A percentile compares a stretch with the other conserved stretches of the same genome.
Conservation (phyloP, 2,329 filamentous ascomycete genomes). For the Aaosphaeria arxii region DNA sequence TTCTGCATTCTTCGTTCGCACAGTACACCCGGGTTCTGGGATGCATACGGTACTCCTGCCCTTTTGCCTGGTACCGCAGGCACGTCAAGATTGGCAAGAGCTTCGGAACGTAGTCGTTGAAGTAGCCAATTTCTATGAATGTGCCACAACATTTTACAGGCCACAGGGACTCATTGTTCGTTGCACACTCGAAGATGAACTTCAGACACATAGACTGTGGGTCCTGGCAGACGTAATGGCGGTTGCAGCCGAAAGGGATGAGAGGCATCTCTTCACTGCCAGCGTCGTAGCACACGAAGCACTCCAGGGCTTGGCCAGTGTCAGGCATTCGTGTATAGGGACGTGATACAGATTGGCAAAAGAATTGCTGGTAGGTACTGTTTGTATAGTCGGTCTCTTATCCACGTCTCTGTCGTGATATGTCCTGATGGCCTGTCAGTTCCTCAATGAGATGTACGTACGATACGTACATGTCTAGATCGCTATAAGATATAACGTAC, state of each 20-base stretch:
- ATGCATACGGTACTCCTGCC: conserved; percentile 21
- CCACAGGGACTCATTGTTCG: conserved; percentile 22
- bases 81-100: conserved; percentile 9
- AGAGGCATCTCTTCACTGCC: not conserved
- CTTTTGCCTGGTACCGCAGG: conserved; percentile 20
- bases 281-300: not conserved
- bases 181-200: conserved; percentile 19
- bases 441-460: too few relatives aligned
- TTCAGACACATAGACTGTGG: not conserved
- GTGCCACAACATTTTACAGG: conserved; percentile 25
- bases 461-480: too few relatives aligned
- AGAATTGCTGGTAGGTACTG: too few relatives aligned
- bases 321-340: too few relatives aligned
- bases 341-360: too few relatives aligned
- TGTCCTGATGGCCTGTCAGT: too few relatives aligned
- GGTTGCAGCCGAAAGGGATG: not conserved
- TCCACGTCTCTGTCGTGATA: too few relatives aligned
- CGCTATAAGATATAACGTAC: too few relatives aligned
- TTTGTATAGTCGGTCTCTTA: too few relatives aligned
- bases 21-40: conserved; percentile 5
- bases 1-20: not conserved
- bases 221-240: not conserved
- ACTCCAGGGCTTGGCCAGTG: not conserved
- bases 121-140: conserved; percentile 21
- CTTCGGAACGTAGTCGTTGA: conserved; percentile 12